Base-by-base conservation (phyloP, 805 yeast species). In the Isabelozyma heimii region DNA sequence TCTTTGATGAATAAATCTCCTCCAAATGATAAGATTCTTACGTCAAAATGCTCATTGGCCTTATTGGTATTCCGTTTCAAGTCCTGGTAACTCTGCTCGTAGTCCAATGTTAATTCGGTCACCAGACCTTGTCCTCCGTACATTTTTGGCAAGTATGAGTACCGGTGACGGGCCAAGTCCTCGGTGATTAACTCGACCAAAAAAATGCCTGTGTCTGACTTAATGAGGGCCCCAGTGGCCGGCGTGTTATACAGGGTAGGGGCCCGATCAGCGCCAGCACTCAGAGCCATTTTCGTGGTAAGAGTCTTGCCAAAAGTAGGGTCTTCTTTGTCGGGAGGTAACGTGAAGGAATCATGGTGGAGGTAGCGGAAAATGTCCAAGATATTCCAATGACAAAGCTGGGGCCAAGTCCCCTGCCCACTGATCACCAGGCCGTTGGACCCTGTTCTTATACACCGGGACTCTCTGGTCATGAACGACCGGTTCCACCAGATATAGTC, bases 371-470 rank as follows among this genome's bases (percentile, higher is more conserved):
- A 58, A 37, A 87, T 65, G 63, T 92, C 98, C 47, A 89, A 69
- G 50, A 90, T 77, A 65, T 92, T 85, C 98, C 98, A 92, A 20
- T 82, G 83, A 58, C 97, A 91, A 55, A 85, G 91, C 54, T 84
- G 86, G 2, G 53, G 54, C 73, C 77, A 73, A 5, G 46, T 43
- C 0, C 76, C 76, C 43, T 75, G 70, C 9, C 15, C 81, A 35
- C 57, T 65, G 24, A 69, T 62, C 10, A 61, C 54, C 61, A 78
- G 72, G 41, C 85, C 83, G 1, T 61, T 52, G 1, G 75, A 67
- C 0, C 70, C 69, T 0, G 87, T 82, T 59, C 91, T 71, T 9
- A 75, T 50, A 47, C 88, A 80, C 27, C 68, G 65, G 0, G 72
- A 70, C 62, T 91, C 97, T 50, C 83, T 73, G 0, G 96, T 82